Conservation (phyloP, 352 stramenopile genomes). For the Pythium aphanidermatum region DNA sequence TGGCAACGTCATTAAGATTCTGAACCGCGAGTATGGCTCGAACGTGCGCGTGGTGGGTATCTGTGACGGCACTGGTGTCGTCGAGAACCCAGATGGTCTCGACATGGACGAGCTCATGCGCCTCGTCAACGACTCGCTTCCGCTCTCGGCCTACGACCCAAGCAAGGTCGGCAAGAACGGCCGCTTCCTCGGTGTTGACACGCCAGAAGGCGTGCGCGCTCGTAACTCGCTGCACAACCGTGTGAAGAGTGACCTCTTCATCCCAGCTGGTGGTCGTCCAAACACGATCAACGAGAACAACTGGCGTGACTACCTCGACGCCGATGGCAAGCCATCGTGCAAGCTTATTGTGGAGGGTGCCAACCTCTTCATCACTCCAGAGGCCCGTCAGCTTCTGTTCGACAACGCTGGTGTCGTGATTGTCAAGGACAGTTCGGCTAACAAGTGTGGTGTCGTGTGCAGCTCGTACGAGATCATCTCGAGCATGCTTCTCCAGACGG, state of each 20-base stretch:
- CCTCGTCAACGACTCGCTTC: slow-evolving; percentile 88
- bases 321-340: slow-evolving; percentile 67
- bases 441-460: slow-evolving; percentile 85
- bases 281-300: slow-evolving; percentile 88
- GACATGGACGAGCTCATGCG: slow-evolving; percentile 92
- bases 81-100: slow-evolving; percentile 95
- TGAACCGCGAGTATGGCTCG: slow-evolving; percentile 90
- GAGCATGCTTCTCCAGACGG: slow-evolving; percentile 94
- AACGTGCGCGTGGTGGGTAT: slow-evolving; percentile 92
- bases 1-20: slow-evolving; percentile 98
- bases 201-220: slow-evolving; percentile 76
- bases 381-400: slow-evolving; percentile 88
- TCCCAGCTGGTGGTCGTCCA: slow-evolving; percentile 69
- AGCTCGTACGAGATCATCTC: slow-evolving; percentile 84
- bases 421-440: slow-evolving; percentile 95
- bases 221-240: slow-evolving; percentile 98
- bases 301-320: slow-evolving; percentile 63
- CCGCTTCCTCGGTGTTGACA: slow-evolving; percentile 82
- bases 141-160: slow-evolving; percentile 76
- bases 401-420: slow-evolving; percentile 95
- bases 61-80: slow-evolving; percentile 90
- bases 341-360: slow-evolving; percentile 82
- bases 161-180: slow-evolving; percentile 43
- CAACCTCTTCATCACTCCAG: slow-evolving; percentile 82
- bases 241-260: slow-evolving; percentile 83